Evolutionary conservation across 768 basidiomycete genomes (phyloP), one percentile per base, ranked within the genome.

Genomic region (Leucocoprinus leucothites): DNA sequence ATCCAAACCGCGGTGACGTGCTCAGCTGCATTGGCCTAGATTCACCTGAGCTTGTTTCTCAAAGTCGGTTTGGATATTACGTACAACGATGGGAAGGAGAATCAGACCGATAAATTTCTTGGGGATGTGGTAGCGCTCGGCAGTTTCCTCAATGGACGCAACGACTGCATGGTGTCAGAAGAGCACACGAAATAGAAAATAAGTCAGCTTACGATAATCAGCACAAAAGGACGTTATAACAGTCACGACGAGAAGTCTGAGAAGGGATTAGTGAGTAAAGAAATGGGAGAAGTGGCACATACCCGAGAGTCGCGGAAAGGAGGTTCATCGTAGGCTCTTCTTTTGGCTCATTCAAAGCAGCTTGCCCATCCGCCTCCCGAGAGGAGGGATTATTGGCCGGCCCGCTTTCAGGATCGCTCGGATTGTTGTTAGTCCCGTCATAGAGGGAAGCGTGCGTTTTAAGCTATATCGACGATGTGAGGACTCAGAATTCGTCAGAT

Each of bases 81-180:
- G 54, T 66, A 87, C 91, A 42, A 95, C 94, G 48, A 97, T 86
- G 2, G 94, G 93, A 3, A 97, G 73, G 26, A 97, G 74, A 61
- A 95, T 91, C 13, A 94, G 68, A 66, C 91, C 91, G 61, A 94
- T 93, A 72, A 94, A 94, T 0, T 84, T 62, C 68, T 91, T 91
- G 0, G 91, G 90, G 51, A 97, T 89, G 51, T 78, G 67, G 68
- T 91, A 94, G 38, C 87, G 78, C 11, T 82, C 74, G 2, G 94
- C 91, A 22, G 90, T 91, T 66, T 95, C 93, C 67, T 96, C 94
- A 59, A 97, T 96, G 3, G 91, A 92, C 2, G 87, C 89, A 35
- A 96, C 93, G 68, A 93, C 90, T 91, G 51, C 31, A 18, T 16
- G 43, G 16, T 25, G 52, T 79, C 72, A 76, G 40, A 19, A 22